These are phyloP conservation scores for Colletotrichum phormii DNA, from an alignment of 2,329 filamentous ascomycete species.

Conservation along the genomic window DNA sequence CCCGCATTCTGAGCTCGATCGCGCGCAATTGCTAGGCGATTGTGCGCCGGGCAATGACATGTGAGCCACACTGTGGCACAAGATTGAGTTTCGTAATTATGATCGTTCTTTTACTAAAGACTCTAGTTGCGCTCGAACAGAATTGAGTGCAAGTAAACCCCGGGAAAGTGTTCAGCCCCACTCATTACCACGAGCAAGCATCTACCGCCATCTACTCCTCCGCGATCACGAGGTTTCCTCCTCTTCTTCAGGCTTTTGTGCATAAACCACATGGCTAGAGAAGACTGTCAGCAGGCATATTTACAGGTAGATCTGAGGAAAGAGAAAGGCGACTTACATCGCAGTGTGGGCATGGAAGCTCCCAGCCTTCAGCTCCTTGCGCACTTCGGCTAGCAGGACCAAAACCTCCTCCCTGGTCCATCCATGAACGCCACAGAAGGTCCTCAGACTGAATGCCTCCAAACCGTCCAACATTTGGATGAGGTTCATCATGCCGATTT, in stretches of 20 bases:
- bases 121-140: too few relatives aligned
- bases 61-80: background rate
- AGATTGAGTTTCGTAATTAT: too few relatives aligned
- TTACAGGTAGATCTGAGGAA: background rate
- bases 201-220: background rate
- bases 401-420: conserved; percentile 44
- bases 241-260: conserved; percentile 13
- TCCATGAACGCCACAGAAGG: conserved; percentile 45
- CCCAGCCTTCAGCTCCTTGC: conserved; percentile 44
- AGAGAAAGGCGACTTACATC: conserved; percentile 29
- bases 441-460: conserved; percentile 40
- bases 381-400: conserved; percentile 42
- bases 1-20: background rate
- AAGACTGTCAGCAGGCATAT: background rate
- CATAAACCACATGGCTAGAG: conserved; percentile 28
- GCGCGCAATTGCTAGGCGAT: background rate
- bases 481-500: conserved; percentile 42
- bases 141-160: too few relatives aligned
- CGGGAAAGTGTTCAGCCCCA: too few relatives aligned
- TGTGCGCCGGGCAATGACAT: background rate
- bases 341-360: conserved; percentile 41
- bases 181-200: too few relatives aligned
- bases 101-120: too few relatives aligned
- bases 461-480: conserved; percentile 37
- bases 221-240: background rate